These are phyloP conservation scores for Taphrina deformans DNA, from an alignment of 1,139 yeast genomes.

Conservation along the genomic window DNA sequence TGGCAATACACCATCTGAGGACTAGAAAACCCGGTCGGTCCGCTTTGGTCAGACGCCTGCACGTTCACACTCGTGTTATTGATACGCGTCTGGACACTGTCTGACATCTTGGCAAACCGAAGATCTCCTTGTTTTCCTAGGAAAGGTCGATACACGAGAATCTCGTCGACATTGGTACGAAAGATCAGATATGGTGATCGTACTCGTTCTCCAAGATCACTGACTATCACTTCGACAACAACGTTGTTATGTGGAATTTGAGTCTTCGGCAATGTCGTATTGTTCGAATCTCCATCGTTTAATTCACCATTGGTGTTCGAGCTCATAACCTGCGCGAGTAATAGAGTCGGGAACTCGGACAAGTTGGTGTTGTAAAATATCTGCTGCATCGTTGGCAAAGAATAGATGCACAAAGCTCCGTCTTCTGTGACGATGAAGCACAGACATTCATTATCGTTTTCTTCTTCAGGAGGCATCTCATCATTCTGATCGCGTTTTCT, in stretches of 20 bases:
- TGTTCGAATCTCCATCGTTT: not conserved
- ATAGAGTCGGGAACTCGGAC: not conserved
- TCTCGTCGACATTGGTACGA: constrained; percentile 77
- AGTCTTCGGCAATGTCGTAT: not conserved
- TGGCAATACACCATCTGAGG: constrained; percentile 58
- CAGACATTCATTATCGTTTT: not conserved
- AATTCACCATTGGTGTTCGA: not conserved
- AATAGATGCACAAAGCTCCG: constrained; percentile 33
- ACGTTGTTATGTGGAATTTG: not conserved
- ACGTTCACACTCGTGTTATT: not conserved
- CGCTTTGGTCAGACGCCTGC: not conserved
- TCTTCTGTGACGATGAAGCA: constrained; percentile 21
- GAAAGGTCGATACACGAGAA: constrained; percentile 60
- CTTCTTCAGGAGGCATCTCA: not conserved
- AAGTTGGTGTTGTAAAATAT: constrained; percentile 13
- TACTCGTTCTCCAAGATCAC: constrained; percentile 61
- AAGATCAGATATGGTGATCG: constrained; percentile 64
- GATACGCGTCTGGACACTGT: not conserved
- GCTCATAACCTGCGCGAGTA: not conserved
- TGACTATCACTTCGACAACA: constrained; percentile 67
- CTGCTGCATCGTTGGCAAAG: constrained; percentile 27
- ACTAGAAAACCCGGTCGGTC: not conserved
- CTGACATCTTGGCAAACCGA: constrained; percentile 26
- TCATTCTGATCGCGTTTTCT: constrained; percentile 4
- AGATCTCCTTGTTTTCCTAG: constrained; percentile 4